A percentile compares a stretch with the other conserved stretches of the same genome.
phyloP scores from a whole-genome alignment of 208 protist genomes.

The Acanthamoeba culbertsoni region DNA sequence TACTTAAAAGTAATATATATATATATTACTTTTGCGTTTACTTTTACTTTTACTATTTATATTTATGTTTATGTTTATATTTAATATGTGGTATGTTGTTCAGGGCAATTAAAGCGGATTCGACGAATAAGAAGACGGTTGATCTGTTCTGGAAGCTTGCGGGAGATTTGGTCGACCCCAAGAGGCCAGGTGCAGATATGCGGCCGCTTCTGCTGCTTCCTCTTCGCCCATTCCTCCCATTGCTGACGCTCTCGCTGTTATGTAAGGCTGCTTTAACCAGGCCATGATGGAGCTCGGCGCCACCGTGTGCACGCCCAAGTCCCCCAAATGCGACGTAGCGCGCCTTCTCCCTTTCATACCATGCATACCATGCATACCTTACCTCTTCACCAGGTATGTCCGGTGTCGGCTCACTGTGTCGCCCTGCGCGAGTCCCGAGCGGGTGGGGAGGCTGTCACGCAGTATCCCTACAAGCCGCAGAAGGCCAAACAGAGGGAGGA shows the following conservation, averaged over 20 bases:
- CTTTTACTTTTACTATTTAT: neutral
- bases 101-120: conserved; percentile 65
- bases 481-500: conserved; percentile 71
- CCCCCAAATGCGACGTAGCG: conserved; percentile 67
- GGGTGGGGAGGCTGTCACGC: neutral
- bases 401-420: conserved; percentile 41
- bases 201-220: too few relatives aligned
- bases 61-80: neutral
- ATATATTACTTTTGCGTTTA: neutral
- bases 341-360: conserved; percentile 59
- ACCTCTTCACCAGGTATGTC: conserved; percentile 26
- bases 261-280: conserved; percentile 80
- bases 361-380: neutral
- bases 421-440: neutral
- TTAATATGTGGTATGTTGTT: neutral
- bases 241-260: too few relatives aligned
- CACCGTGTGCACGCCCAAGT: conserved; percentile 74
- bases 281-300: conserved; percentile 84
- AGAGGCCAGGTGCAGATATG: conserved; percentile 70
- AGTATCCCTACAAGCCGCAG: conserved; percentile 65
- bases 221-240: too few relatives aligned
- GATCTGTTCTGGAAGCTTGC: conserved; percentile 69
- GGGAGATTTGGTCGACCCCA: conserved; percentile 55
- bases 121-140: conserved; percentile 32
- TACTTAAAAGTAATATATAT: too few relatives aligned